Evolutionary conservation across 1,139 yeast genomes (phyloP).

Genomic region (Hanseniaspora sp.): DNA sequence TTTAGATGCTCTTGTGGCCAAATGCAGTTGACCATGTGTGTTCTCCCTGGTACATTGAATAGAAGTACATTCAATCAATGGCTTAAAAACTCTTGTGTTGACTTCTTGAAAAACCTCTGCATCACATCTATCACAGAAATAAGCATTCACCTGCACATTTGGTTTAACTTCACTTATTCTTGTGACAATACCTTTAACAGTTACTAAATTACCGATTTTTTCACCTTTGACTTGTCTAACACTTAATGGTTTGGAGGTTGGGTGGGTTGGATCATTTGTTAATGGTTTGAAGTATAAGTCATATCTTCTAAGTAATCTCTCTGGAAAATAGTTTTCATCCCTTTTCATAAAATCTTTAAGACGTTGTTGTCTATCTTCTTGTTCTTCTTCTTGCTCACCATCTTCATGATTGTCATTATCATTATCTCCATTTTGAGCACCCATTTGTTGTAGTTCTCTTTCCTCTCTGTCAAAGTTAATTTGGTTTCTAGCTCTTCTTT

Average conservation of each 20-base stretch:
- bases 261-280: conserved; percentile 27
- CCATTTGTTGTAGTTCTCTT: conserved; percentile 26
- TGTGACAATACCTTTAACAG: conserved; percentile 88
- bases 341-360: conserved; percentile 28
- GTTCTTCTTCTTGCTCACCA: not conserved
- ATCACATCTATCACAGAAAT: conserved; percentile 96
- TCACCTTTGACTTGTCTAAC: conserved; percentile 84
- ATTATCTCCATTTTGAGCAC: conserved; percentile 40
- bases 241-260: conserved; percentile 33
- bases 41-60: conserved; percentile 67
- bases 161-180: conserved; percentile 96
- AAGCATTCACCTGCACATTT: conserved; percentile 78
- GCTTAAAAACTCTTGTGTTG: conserved; percentile 70
- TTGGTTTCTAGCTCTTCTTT: conserved; percentile 71
- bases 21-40: conserved; percentile 77
- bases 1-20: conserved; percentile 92
- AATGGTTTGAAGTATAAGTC: conserved; percentile 77
- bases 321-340: conserved; percentile 54
- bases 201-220: conserved; percentile 73
- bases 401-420: conserved; percentile 29
- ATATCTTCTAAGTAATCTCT: conserved; percentile 78
- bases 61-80: conserved; percentile 76
- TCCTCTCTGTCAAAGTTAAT: conserved; percentile 24
- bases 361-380: conserved; percentile 19
- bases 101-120: conserved; percentile 94